Base-by-base conservation (phyloP, 164 flowering plant genomes). In the Tinospora cordifolia region DNA sequence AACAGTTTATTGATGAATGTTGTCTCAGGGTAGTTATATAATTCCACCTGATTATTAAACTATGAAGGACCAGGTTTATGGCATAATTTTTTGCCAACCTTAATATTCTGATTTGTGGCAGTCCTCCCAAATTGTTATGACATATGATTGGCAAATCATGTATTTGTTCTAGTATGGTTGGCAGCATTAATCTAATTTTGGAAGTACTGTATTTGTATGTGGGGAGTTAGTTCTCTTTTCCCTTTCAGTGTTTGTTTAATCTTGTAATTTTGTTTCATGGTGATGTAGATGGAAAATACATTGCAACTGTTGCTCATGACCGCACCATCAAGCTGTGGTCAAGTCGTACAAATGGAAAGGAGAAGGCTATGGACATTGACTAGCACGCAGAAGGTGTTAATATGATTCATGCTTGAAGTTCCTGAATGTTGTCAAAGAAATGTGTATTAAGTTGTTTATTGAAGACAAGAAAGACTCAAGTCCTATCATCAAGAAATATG, bases 261-360 rank as follows among this genome's bases (percentile, higher is more conserved):
- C 12, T 13, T 9, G 14, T n/a, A n/a, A 54, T 25, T 57, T 57
- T 46, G 14, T 21, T 39, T 69, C 7, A 44, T 34, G 14, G 51
- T 73, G 69, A 70, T 39, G 76, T 89, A 95, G 99, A 90, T 83
- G 97, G 94, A 22, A 79, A 83, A 17, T 77, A 60, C 68, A 84
- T 95, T 70, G 90, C 86, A 19, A 88, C 96, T 46, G 99, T 92
- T 38, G 85, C 97, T 19, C 90, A 91, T 71, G 99, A 92, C 72
- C 86, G 98, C 25, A 88, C 93, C 2, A 92, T 95, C 78, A 95
- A 95, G 84, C 79, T 91, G 11, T 92, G 98, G 98, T 81, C 92
- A 25, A 77, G 82, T 76, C 77, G 74, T 63, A 77, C 75, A 62
- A 67, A 25, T 67, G 87, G 46, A 8, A 77, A 81, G 66, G 90